Conservation (phyloP, 1,284 basidiomycete species). For the Tilletia walkeri region DNA sequence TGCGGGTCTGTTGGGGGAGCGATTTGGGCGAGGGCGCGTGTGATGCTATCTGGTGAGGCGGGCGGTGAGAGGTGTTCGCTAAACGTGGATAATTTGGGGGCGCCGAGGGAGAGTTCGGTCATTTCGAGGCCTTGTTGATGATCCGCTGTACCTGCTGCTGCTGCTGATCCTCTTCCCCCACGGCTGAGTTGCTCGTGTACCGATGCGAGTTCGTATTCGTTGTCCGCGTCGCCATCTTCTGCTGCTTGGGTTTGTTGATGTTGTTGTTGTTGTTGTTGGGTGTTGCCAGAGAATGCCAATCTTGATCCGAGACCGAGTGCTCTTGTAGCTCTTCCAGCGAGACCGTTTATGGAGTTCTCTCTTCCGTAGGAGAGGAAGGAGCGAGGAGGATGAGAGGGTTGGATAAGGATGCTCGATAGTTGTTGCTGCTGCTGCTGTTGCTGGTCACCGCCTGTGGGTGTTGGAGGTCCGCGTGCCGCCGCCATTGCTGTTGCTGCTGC, state of each 20-base stretch:
- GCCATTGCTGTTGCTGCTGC: no score
- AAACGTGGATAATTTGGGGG: no score
- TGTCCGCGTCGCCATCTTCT: neutral
- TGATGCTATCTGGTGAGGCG: slow-evolving; percentile 7
- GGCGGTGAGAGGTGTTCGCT: neutral
- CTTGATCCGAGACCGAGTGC: neutral
- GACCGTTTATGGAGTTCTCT: neutral
- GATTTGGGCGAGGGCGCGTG: slow-evolving; percentile 11
- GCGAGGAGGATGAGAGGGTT: neutral
- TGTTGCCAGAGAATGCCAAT: neutral
- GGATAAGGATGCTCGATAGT: slow-evolving; percentile 13
- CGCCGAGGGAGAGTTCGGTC: neutral
- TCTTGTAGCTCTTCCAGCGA: neutral
- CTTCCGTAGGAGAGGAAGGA: neutral
- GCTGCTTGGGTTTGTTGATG: neutral
- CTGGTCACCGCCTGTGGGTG: neutral
- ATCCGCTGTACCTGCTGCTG: neutral
- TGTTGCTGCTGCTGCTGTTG: neutral
- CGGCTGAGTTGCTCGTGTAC: neutral
- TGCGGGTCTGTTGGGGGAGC: neutral
- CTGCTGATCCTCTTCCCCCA: neutral
- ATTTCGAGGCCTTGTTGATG: neutral
- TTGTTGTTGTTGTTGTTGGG: neutral
- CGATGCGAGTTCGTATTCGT: neutral
- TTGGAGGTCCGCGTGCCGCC: no score